These are phyloP conservation scores for Hypoxylon sp. DNA, from an alignment of 2,329 filamentous ascomycete species.

Conservation along the genomic window DNA sequence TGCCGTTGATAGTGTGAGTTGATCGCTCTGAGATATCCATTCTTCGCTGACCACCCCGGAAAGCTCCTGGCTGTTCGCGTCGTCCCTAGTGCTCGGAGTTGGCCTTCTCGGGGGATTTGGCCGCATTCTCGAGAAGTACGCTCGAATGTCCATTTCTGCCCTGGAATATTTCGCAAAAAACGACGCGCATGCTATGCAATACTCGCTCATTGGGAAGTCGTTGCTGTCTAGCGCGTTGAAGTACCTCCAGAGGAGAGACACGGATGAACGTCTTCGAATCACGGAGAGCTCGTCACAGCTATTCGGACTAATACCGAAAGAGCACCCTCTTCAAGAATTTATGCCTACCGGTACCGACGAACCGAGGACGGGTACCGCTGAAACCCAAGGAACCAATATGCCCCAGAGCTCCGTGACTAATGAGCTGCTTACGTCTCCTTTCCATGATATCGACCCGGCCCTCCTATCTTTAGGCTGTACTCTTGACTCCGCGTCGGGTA, in stretches of 20 bases:
- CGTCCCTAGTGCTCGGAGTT: conserved; percentile 64
- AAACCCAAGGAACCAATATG: background rate
- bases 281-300: conserved; percentile 65
- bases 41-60: background rate
- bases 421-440: conserved; percentile 25
- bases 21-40: background rate
- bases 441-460: conserved; percentile 43
- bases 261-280: conserved; percentile 60
- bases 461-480: conserved; percentile 44
- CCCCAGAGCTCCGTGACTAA: conserved; percentile 9
- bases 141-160: conserved; percentile 60
- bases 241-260: conserved; percentile 62
- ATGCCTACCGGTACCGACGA: background rate
- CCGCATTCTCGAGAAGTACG: conserved; percentile 64
- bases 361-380: background rate
- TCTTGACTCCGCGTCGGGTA: conserved; percentile 40
- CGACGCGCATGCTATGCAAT: conserved; percentile 65
- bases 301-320: conserved; percentile 62
- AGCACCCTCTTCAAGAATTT: conserved; percentile 15
- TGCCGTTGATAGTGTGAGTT: conserved; percentile 65
- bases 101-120: conserved; percentile 66
- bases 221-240: conserved; percentile 61
- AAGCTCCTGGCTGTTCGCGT: conserved; percentile 67
- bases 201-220: conserved; percentile 66
- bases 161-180: conserved; percentile 63